Conservation (phyloP, 768 basidiomycete genomes). For the Tulasnella sp. region DNA sequence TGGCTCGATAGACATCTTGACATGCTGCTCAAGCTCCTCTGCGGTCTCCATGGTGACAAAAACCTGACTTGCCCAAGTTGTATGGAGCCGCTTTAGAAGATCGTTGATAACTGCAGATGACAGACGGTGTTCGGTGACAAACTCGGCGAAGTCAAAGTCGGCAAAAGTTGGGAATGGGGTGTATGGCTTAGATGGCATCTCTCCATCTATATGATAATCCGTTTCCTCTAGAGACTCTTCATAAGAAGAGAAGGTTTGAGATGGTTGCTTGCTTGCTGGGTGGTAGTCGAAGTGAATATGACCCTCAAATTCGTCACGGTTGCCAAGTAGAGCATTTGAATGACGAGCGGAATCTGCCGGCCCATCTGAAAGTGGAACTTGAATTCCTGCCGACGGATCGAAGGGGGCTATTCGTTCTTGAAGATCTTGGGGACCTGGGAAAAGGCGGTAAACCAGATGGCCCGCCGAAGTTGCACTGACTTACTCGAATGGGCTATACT, state of each 20-base stretch:
- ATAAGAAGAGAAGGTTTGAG: neutral
- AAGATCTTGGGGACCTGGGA: neutral
- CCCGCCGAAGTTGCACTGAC: neutral
- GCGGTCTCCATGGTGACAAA: neutral
- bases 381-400: neutral
- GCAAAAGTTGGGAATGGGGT: neutral
- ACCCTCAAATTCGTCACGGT: neutral
- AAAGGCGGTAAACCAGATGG: neutral
- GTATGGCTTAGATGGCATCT: neutral
- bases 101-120: neutral
- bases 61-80: neutral
- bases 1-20: neutral
- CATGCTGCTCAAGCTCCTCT: neutral
- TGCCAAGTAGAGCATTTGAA: neutral
- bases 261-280: neutral
- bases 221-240: neutral
- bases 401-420: neutral
- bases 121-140: neutral
- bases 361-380: too few relatives aligned
- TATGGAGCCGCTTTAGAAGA: neutral
- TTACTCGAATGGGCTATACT: neutral
- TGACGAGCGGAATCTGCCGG: too few relatives aligned
- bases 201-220: neutral
- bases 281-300: neutral
- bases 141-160: neutral